Evolutionary conservation across 2,329 filamentous ascomycete genomes (phyloP), one percentile per base, ranked within the genome.

Genomic region (Diplodia seriata): DNA sequence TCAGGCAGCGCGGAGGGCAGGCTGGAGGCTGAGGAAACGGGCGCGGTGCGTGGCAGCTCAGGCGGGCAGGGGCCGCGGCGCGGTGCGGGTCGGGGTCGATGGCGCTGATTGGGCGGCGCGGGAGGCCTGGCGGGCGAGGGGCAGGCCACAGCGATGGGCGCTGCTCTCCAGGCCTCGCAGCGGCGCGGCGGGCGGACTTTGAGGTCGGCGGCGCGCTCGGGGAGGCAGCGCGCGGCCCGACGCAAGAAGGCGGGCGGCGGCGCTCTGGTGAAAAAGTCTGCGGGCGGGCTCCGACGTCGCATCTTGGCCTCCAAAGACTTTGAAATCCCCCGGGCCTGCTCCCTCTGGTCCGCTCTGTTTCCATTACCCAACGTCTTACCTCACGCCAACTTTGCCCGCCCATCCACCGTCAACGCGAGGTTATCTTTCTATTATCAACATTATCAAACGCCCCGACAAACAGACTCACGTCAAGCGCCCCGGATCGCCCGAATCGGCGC

Each of bases 331-430:
- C 73, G 73, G 75, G 73, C 66, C 55, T 55, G 54, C 51, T 20
- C 54, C 26, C 40, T 59, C 31, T 50, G 63, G 57, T 62, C 57
- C 57, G 63, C 63, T 55, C 64, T 57, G 74, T 81, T 82, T 81
- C 73, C 79, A 81, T 82, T 82, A 82, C 76, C 78, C 78, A 82
- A 81, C 75, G 76, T 75, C 76, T 82, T 82, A 82, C 80, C 79
- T 81, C 80, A 81, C 80, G 75, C 74, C 76, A 77, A 75, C 73
- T 74, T 68, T 66, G 71, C 76, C 73, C 76, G 74, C 76, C 76
- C 75, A 76, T 75, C 72, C 75, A 76, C 72, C 76, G 71, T 72
- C 70, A 54, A 72, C 73, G 71, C 73, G 71, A 73, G 75, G 75
- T 81, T 83, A 82, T 83, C 75, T 71, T 77, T 73, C 75, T 74